Evolutionary conservation across 352 stramenopile genomes (phyloP).

Genomic region (Lagenidium sp.): DNA sequence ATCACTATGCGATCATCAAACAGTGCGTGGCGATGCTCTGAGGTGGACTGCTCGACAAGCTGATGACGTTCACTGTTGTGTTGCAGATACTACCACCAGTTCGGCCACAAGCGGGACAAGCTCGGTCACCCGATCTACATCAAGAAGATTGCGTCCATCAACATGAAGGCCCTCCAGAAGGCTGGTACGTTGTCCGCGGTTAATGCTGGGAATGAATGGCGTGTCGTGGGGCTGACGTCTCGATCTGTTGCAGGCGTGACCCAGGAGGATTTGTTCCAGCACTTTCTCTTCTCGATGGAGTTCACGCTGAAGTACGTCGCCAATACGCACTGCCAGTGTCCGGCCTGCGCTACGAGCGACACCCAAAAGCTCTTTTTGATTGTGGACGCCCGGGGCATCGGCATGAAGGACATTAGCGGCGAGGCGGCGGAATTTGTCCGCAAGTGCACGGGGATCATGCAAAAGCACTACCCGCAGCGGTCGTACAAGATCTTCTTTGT

Average conservation of each 20-base stretch:
- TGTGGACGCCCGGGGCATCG: constrained; percentile 61
- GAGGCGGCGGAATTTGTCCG: constrained; percentile 81
- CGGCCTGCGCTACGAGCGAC: constrained; percentile 45
- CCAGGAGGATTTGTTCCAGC: constrained; percentile 61
- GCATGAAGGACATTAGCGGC: constrained; percentile 66
- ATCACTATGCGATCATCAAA: constrained; percentile 62
- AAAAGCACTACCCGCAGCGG: constrained; percentile 81
- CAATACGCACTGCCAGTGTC: constrained; percentile 39
- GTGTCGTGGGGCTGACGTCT: neutral
- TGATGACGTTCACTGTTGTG: constrained; percentile 23
- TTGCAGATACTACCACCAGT: constrained; percentile 65
- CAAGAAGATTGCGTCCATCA: constrained; percentile 75
- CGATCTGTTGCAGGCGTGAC: constrained; percentile 24
- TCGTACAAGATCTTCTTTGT: constrained; percentile 91
- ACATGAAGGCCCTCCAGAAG: constrained; percentile 73
- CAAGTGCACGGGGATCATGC: constrained; percentile 74
- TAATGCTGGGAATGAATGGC: neutral
- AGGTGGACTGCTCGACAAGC: constrained; percentile 6
- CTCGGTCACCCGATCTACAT: constrained; percentile 72
- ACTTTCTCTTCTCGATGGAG: constrained; percentile 83
- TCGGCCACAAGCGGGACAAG: constrained; percentile 73
- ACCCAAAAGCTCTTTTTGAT: constrained; percentile 71
- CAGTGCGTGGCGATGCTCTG: constrained; percentile 17
- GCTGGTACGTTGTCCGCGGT: constrained; percentile 10
- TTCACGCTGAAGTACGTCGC: constrained; percentile 75